These are phyloP conservation scores for Ordospora pajunii DNA, from an alignment of 371 early-diverging fungal species.

Conservation along the genomic window DNA sequence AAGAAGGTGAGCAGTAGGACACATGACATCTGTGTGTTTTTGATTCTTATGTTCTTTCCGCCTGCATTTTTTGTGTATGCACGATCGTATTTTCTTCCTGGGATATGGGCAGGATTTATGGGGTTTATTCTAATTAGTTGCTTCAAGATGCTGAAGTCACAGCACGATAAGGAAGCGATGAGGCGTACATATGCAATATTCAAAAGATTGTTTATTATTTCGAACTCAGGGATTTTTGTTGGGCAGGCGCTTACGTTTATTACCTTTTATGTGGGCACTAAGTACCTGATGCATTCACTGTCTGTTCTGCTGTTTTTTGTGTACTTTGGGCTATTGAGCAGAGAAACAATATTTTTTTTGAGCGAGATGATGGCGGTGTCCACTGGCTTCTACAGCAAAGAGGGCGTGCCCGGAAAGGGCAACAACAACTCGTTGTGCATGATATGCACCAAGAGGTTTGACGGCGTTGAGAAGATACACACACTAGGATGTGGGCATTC, in stretches of 20 bases:
- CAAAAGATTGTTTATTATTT: constrained; percentile 35
- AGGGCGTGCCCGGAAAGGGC: constrained; percentile 39
- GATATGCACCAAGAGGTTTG: constrained; percentile 46
- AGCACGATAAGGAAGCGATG: constrained; percentile 25
- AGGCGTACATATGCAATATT: constrained; percentile 35
- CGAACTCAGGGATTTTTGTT: constrained; percentile 30
- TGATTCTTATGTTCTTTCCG: constrained; percentile 47
- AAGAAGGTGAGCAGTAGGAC: constrained; percentile 40
- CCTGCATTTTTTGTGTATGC: constrained; percentile 36
- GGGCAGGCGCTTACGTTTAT: constrained; percentile 8
- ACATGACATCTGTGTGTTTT: constrained; percentile 31
- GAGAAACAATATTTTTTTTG: constrained; percentile 52
- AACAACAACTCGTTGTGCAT: constrained; percentile 41
- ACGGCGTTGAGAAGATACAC: constrained; percentile 27
- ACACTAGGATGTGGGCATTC: constrained; percentile 59
- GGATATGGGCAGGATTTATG: constrained; percentile 33
- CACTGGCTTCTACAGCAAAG: constrained; percentile 50
- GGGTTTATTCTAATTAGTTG: constrained; percentile 33
- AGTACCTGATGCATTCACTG: background rate
- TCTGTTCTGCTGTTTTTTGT: constrained; percentile 39
- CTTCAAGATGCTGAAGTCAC: constrained; percentile 12
- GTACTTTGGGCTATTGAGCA: constrained; percentile 57
- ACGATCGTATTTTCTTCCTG: constrained; percentile 27
- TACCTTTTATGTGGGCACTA: background rate
- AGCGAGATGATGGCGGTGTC: constrained; percentile 49